Evolutionary conservation across 2,329 filamentous ascomycete species (phyloP), one percentile per base, ranked within the genome.

Genomic region (Phyllosticta ampelicida): DNA sequence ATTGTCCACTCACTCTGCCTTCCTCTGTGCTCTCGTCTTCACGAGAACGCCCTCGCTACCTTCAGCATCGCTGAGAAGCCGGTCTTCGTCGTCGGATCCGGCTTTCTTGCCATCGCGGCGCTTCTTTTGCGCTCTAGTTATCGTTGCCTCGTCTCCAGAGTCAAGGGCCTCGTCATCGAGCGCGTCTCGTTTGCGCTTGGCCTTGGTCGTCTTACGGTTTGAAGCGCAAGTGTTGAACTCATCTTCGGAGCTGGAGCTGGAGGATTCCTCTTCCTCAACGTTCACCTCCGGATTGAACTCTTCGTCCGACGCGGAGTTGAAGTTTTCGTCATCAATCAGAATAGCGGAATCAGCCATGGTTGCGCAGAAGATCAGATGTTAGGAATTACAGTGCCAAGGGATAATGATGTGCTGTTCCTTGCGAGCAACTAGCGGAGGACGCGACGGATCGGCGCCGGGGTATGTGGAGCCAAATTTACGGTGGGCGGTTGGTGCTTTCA

Each of bases 241-340:
- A 8, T 59, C 58, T 6, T 55, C 48, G 23, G 54, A 70, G 16
- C n/a, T n/a, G 8, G 78, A 78, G 59, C 80, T 83, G 5, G 80
- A 80, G 10, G 77, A 78, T 19, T 29, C 54, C 23, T 52, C 57
- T 16, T 74, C 77, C 29, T 63, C 68, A 69, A 44, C 72, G 65
- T 26, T 83, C n/a, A 81, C 82, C 21, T 84, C 80, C 61, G 89
- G 89, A 67, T 89, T 86, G 9, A 86, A 87, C 67, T 90, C 86
- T 63, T 89, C 83, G 3, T 85, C 85, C 1, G 86, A 88, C 16
- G 78, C 81, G 65, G 89, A 89, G 60, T 82, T 74, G 60, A 81
- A 79, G 36, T 48, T 78, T 68, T 66, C 58, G 69, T 68, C 64
- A 8, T 60, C 59, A 26, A 30, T 28, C 16, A 54, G 52, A 13